Percentiles rank a stretch among this genome's conserved stretches.
Conservation (phyloP, 495 filamentous ascomycete genomes). For the Thermothielavioides terrestris region DNA sequence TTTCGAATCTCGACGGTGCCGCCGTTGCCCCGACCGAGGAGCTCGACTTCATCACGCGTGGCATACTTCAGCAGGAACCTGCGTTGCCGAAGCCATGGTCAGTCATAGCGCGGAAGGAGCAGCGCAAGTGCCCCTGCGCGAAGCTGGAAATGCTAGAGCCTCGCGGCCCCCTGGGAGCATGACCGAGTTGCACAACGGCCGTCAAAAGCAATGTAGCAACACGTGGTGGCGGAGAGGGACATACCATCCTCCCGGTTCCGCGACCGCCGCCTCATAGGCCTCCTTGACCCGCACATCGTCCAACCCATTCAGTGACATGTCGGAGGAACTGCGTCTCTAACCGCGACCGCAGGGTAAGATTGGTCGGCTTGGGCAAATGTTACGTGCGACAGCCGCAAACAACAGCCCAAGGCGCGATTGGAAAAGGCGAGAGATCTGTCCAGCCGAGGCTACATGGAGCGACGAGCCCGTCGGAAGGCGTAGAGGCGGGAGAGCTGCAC, state of each 20-base stretch:
- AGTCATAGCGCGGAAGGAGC: slow-evolving; percentile 8
- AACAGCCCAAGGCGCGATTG: slow-evolving; percentile 12
- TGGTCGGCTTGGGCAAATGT: slow-evolving; percentile 11
- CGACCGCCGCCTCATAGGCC: slow-evolving; percentile 70
- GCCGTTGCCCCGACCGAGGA: slow-evolving; percentile 68
- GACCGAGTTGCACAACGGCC: not conserved
- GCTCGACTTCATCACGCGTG: slow-evolving; percentile 77
- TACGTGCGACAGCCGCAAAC: slow-evolving; percentile 7
- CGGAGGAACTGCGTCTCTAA: slow-evolving; percentile 13
- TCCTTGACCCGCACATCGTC: slow-evolving; percentile 73
- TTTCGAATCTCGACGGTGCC: slow-evolving; percentile 79
- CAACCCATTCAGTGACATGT: slow-evolving; percentile 96
- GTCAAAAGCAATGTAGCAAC: not conserved
- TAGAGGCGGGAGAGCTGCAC: slow-evolving; percentile 6
- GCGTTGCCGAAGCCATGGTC: slow-evolving; percentile 8
- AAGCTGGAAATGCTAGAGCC: not conserved
- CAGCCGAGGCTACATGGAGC: slow-evolving; percentile 13
- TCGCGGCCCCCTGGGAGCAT: not conserved
- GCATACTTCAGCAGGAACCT: slow-evolving; percentile 95
- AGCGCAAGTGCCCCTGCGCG: not conserved
- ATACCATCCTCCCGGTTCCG: slow-evolving; percentile 92
- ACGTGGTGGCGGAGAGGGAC: slow-evolving; percentile 26
- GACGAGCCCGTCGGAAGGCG: slow-evolving; percentile 10
- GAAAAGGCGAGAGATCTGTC: slow-evolving; percentile 5
- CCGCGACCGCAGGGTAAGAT: slow-evolving; percentile 15